Evolutionary conservation across 305 asterid genomes (phyloP).

Genomic region (Caryopteris hybrid): DNA sequence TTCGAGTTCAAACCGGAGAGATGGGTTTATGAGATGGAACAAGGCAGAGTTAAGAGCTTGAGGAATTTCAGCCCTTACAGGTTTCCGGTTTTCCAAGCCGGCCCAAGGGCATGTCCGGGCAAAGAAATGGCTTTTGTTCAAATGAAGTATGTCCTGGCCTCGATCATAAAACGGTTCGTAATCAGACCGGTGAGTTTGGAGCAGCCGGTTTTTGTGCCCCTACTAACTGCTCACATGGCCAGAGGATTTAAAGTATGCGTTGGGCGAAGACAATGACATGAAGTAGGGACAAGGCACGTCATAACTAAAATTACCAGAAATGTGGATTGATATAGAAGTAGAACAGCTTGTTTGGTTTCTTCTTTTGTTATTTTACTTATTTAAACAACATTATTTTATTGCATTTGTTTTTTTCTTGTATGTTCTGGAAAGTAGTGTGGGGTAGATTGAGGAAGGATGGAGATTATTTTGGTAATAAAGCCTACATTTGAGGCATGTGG

Average conservation of each 20-base stretch:
- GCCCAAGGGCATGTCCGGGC: conserved; percentile 65
- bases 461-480: background rate
- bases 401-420: background rate
- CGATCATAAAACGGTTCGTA: conserved; percentile 40
- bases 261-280: conserved; percentile 23
- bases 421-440: background rate
- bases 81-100: conserved; percentile 75
- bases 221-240: conserved; percentile 77
- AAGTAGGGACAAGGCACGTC: background rate
- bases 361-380: background rate
- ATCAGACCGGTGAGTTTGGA: conserved; percentile 33
- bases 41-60: conserved; percentile 25
- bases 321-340: background rate
- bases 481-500: conserved; percentile 19
- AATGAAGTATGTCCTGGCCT: conserved; percentile 54
- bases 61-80: conserved; percentile 44
- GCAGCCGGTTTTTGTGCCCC: conserved; percentile 53
- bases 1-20: conserved; percentile 57
- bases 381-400: background rate
- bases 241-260: conserved; percentile 50
- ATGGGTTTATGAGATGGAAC: conserved; percentile 42
- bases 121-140: conserved; percentile 63
- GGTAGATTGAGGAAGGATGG: background rate
- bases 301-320: background rate
- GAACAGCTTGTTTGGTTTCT: background rate